phyloP scores from a whole-genome alignment of 1,284 basidiomycete species.

The Papiliotrema fonsecae region DNA sequence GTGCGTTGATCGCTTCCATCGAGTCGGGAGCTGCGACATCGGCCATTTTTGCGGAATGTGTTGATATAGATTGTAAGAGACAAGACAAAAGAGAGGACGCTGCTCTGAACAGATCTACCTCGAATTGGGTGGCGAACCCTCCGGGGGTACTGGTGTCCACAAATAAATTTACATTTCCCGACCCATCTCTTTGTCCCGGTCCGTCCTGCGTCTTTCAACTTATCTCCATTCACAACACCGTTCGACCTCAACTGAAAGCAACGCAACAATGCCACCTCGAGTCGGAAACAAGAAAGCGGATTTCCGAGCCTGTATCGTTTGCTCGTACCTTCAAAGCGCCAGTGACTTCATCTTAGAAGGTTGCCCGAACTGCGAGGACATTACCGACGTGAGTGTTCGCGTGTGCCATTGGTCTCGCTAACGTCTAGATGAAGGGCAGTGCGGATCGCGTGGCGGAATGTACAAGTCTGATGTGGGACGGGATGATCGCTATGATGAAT shows the following conservation, averaged over 20 bases:
- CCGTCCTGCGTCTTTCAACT: no score
- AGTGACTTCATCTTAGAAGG: constrained; percentile 79
- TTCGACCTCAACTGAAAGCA: neutral
- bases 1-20: constrained; percentile 98
- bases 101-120: neutral
- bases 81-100: neutral
- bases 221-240: no score
- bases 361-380: constrained; percentile 95
- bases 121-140: constrained; percentile 22
- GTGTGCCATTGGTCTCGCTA: neutral
- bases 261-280: constrained; percentile 7
- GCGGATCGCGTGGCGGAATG: constrained; percentile 77
- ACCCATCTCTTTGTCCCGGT: neutral
- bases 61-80: neutral
- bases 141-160: no score
- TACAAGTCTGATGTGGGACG: constrained; percentile 93
- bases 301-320: constrained; percentile 84
- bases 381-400: constrained; percentile 68
- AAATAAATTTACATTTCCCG: no score
- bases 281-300: constrained; percentile 34
- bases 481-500: constrained; percentile 81
- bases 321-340: constrained; percentile 80
- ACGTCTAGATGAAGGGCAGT: constrained; percentile 74
- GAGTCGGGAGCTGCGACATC: constrained; percentile 54
- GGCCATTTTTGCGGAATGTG: constrained; percentile 11